phyloP scores from a whole-genome alignment of 1,284 basidiomycete species.

The Heliocybe sulcata region DNA sequence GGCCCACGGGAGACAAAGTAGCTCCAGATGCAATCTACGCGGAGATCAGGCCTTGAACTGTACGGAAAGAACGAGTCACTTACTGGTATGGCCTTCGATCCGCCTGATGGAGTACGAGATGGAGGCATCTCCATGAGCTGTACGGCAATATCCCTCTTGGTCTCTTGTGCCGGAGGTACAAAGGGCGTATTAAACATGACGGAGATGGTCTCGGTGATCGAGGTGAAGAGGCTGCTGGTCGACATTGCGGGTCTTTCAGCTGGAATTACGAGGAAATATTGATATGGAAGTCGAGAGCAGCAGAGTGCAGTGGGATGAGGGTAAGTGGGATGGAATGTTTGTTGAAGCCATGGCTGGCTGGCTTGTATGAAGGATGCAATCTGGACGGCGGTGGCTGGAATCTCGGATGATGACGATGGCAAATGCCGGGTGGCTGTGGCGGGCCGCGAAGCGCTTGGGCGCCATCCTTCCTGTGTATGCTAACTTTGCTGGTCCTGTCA shows the following conservation, averaged over 20 bases:
- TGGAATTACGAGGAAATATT: background rate
- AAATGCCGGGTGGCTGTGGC: background rate
- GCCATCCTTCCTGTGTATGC: no score
- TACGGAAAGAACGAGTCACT: background rate
- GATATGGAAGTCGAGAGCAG: background rate
- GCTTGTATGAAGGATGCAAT: no score
- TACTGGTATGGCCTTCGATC: background rate
- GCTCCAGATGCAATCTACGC: no score
- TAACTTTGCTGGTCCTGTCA: no score
- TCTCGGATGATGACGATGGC: no score
- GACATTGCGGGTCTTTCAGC: background rate
- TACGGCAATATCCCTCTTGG: background rate
- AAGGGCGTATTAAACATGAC: constrained; percentile 1
- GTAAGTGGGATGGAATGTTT: background rate
- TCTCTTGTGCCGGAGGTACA: background rate
- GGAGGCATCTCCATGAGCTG: background rate
- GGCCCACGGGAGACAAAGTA: no score
- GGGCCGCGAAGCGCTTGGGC: background rate
- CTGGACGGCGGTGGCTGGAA: no score
- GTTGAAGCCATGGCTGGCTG: no score
- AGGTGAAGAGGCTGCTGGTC: background rate
- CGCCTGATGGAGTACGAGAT: background rate
- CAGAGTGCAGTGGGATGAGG: background rate
- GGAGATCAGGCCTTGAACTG: no score
- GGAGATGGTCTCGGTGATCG: background rate